A percentile compares a stretch with the other conserved stretches of the same genome.
Evolutionary conservation across 1,284 basidiomycete genomes (phyloP).

Genomic region (Trichosporon sp.): DNA sequence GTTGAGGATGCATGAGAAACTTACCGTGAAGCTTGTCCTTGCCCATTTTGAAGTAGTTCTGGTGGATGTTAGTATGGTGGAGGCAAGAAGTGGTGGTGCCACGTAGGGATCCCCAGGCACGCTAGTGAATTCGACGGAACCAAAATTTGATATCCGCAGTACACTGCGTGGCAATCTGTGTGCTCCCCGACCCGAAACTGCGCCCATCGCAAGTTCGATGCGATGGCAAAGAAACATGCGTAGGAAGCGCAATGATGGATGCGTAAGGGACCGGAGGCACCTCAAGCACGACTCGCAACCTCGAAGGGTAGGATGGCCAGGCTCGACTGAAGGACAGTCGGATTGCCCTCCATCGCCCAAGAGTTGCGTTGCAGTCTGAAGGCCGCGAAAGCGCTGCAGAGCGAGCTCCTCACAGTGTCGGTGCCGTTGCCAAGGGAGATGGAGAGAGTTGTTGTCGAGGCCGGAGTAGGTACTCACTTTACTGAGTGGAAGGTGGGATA

Average conservation of each 20-base stretch:
- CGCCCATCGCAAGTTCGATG: no score
- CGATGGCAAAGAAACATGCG: no score
- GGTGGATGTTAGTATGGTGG: neutral
- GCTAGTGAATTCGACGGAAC: neutral
- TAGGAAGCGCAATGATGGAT: no score
- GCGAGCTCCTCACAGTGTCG: neutral
- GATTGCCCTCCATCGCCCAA: neutral
- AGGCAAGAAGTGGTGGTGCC: no score
- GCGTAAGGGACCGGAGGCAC: no score
- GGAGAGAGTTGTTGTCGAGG: neutral
- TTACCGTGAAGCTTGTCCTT: slow-evolving; percentile 31
- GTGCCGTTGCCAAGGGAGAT: neutral
- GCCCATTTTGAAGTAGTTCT: slow-evolving; percentile 27
- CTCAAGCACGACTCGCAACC: no score
- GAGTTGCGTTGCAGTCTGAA: neutral
- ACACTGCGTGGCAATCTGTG: neutral
- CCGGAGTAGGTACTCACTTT: neutral
- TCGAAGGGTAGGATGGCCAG: no score
- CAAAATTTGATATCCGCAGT: neutral
- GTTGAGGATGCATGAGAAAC: neutral
- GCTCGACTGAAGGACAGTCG: no score
- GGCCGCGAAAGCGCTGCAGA: neutral
- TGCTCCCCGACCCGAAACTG: neutral
- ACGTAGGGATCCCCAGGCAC: neutral
- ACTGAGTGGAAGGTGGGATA: neutral